A percentile compares a stretch with the other conserved stretches of the same genome.
These are phyloP conservation scores for Lipomyces sp. DNA, from an alignment of 805 yeast genomes.

Conservation along the genomic window DNA sequence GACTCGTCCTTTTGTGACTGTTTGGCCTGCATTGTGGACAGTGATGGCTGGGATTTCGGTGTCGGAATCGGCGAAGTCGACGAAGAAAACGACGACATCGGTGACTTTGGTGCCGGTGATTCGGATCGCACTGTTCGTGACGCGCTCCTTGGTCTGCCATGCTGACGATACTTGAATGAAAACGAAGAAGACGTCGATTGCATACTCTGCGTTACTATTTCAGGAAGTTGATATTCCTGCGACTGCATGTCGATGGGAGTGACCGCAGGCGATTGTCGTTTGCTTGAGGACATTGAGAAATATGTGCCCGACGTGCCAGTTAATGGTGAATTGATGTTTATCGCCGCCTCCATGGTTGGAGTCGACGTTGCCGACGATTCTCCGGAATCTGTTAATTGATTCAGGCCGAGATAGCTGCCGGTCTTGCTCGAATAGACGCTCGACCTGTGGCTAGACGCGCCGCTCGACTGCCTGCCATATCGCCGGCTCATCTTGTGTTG, in stretches of 20 bases:
- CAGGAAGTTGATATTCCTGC: too few relatives aligned
- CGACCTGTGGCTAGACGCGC: not conserved
- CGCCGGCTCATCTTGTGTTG: conserved; percentile 1
- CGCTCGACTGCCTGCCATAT: conserved; percentile 4
- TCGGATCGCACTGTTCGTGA: not conserved
- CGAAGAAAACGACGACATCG: conserved; percentile 22
- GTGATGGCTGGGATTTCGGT: not conserved
- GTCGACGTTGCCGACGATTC: conserved; percentile 2
- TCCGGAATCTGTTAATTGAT: conserved; percentile 5
- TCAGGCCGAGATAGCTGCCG: conserved; percentile 9
- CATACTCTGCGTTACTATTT: too few relatives aligned
- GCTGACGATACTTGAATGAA: not conserved
- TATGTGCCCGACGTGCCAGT: conserved; percentile 6
- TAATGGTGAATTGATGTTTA: too few relatives aligned
- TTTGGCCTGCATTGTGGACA: not conserved
- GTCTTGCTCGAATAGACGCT: not conserved
- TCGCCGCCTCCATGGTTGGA: too few relatives aligned
- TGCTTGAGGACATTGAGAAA: conserved; percentile 5
- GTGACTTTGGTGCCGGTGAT: conserved; percentile 25
- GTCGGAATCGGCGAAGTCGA: conserved; percentile 9
- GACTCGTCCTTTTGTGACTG: not conserved
- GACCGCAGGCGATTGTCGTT: conserved; percentile 1
- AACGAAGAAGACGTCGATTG: not conserved
- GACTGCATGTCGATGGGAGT: conserved; percentile 8
- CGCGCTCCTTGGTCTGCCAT: not conserved